These are phyloP conservation scores for Gracilaria caudata DNA, from an alignment of 23 red algal species.

Conservation along the genomic window DNA sequence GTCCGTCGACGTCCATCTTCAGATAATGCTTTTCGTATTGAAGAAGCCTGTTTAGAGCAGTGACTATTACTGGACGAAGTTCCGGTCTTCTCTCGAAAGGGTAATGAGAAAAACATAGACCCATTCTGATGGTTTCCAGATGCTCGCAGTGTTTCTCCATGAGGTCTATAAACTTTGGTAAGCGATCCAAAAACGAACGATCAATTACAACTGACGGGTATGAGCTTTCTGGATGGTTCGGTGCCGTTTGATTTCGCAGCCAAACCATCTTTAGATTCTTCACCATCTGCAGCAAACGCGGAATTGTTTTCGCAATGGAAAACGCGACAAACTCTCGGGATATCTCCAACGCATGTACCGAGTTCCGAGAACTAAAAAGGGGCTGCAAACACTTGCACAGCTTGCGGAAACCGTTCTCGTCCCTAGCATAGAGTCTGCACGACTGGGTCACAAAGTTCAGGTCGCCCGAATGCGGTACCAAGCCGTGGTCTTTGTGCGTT, in stretches of 20 bases:
- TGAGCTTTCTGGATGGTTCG: not conserved
- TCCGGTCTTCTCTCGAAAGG: not conserved
- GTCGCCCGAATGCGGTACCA: conserved; percentile 14
- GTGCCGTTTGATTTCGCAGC: not conserved
- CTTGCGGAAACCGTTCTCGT: not conserved
- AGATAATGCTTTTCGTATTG: not conserved
- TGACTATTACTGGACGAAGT: not conserved
- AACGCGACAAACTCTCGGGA: conserved; percentile 18
- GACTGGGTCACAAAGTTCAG: not conserved
- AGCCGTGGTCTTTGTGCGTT: conserved; percentile 23
- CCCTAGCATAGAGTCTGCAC: not conserved
- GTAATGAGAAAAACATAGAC: conserved; percentile 4
- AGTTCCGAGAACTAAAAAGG: conserved; percentile 2
- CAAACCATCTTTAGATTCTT: conserved; percentile 5
- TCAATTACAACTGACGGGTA: not conserved
- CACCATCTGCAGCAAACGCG: not conserved
- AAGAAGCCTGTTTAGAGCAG: conserved; percentile 1
- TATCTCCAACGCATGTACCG: not conserved
- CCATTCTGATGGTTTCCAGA: conserved; percentile 23
- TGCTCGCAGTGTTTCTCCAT: conserved; percentile 2
- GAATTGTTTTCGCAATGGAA: not conserved
- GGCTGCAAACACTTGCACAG: conserved; percentile 11
- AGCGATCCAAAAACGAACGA: conserved; percentile 3
- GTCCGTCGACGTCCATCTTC: conserved; percentile 12
- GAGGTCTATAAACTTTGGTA: conserved; percentile 13